Evolutionary conservation across 208 protist species (phyloP), one percentile per base, ranked within the genome.

Genomic region (Trypanosoma congolense): DNA sequence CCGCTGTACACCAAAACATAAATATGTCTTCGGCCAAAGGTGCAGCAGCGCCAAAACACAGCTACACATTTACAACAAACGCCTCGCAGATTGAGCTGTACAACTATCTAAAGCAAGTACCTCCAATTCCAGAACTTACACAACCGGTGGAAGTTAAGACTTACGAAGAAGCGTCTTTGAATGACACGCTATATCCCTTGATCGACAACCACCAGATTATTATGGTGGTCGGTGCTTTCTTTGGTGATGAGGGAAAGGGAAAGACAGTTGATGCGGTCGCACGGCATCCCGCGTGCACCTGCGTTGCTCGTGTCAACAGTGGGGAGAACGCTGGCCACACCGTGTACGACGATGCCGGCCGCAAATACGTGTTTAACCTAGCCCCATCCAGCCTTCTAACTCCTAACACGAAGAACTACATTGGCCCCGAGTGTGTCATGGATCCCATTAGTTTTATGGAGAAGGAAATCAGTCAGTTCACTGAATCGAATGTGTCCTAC

Each of bases 291-390:
- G 60, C 45, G 21, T 92, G 88, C 63, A 90, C 75, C 26, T 87
- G 73, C 60, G 84, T 96, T 52, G 84, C 80, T n/a, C 83, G 90
- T 50, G 83, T 92, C 5, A 96, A 96, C 76, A 90, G 79, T 38
- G 90, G 90, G 36, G 90, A 96, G 73, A 96, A 96, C 56, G 90
- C 90, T 30, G 90, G 90, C 12, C 90, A 96, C 77, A 96, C 90
- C 28, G 90, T 96, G 8, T 94, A 77, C 45, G 80, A 93, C 72
- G 70, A 62, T 45, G 45, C 61, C 18, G 84, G 84, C 22, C 73
- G 72, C 31, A 92, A 89, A 70, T 94, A 92, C 61, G 87, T 93
- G 29, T 96, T 96, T 77, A 92, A 96, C 71, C 78, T 96, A 10
- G 83, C 83, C 22, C 90, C 90, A 25, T 94, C 87, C 6, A 87